Evolutionary conservation across 495 filamentous ascomycete genomes (phyloP), one percentile per base, ranked within the genome.

Genomic region (Chlorociboria aeruginascens): DNA sequence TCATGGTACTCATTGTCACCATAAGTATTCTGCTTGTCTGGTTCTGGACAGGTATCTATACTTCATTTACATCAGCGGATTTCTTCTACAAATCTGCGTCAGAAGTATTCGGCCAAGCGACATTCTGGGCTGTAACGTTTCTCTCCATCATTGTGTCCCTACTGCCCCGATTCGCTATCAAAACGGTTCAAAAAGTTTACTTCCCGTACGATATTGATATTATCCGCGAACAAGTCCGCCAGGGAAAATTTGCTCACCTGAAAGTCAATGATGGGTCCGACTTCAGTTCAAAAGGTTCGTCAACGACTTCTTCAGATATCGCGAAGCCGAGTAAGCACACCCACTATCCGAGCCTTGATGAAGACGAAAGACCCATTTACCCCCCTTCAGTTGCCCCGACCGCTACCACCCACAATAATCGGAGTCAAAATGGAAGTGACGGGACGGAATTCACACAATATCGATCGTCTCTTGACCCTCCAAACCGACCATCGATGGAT

Each of bases 41-140:
- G 74, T 83, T 95, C 67, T 99, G 92, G 93, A 96, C 93, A 17
- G 89, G 86, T 35, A 76, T 95, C 37, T 99, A 89, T 64, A 88
- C 88, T 0, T 69, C 84, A 6, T 76, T 81, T 54, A 71, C 72
- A 6, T 71, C 68, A 16, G 77, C 86, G 3, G 70, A 55, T 13
- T 69, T 70, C 31, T 95, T 97, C 63, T 95, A 93, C 68, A 68
- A 78, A 43, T 75, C 83, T 2, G 90, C 81, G 10, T 66, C 76
- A 0, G 74, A 97, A 63, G 80, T 89, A 31, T 97, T 90, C 59
- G 78, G 77, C 7, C 70, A 86, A 43, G 66, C 86, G 40, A 77
- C 81, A 10, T 99, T 94, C 69, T 99, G 93, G 93, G 77, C 83
- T 28, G 72, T 83, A 43, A 70, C 83, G 30, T 67, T 90, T 13